These are phyloP conservation scores for Pistacia vera DNA, from an alignment of 345 rosid genomes.

Conservation along the genomic window DNA sequence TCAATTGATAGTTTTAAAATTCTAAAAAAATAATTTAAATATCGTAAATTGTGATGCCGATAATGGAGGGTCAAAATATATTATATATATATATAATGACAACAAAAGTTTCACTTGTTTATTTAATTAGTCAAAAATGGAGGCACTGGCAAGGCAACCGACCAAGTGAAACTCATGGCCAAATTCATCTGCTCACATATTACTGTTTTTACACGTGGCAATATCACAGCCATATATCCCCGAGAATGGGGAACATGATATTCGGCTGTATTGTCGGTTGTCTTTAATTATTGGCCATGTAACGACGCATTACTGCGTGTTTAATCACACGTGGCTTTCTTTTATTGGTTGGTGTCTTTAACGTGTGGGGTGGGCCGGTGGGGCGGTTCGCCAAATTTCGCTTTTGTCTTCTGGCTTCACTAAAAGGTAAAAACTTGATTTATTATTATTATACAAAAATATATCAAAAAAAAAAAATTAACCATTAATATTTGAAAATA, in stretches of 20 bases:
- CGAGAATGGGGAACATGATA: background rate
- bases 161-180: background rate
- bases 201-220: slow-evolving; percentile 7
- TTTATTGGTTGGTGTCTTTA: background rate
- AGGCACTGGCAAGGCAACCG: slow-evolving; percentile 2
- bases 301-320: background rate
- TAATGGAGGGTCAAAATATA: no score
- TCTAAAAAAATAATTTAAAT: no score
- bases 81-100: no score
- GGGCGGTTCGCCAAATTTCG: background rate
- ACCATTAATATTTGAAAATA: no score
- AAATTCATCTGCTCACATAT: background rate
- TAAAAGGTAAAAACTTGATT: no score
- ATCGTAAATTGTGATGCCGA: no score
- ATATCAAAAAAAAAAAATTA: no score
- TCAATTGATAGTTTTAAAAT: no score
- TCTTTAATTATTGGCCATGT: background rate
- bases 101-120: background rate
- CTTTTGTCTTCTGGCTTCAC: background rate
- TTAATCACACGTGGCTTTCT: background rate
- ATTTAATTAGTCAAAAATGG: background rate
- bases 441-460: no score
- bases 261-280: slow-evolving; percentile 10
- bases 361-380: background rate
- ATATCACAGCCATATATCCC: background rate